phyloP scores from a whole-genome alignment of 305 asterid genomes.

The Fraxinus floribunda region DNA sequence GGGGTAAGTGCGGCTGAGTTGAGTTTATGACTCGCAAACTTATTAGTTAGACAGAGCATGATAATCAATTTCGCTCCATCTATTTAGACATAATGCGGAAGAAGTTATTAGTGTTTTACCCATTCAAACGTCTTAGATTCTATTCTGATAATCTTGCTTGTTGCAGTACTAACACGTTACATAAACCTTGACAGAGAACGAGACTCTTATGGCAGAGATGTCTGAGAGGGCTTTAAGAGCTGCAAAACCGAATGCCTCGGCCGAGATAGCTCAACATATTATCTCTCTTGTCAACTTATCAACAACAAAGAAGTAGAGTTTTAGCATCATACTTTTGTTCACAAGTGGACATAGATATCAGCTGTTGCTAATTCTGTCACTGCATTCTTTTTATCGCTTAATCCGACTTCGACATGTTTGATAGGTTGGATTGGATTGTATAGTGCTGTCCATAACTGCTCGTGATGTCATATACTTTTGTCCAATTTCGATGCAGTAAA shows the following conservation, averaged over 20 bases:
- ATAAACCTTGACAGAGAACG: conserved; percentile 32
- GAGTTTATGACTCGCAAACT: background rate
- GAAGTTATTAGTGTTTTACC: background rate
- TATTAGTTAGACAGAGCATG: background rate
- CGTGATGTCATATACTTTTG: background rate
- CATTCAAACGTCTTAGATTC: background rate
- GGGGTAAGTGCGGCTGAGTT: background rate
- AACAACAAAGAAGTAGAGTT: conserved; percentile 6
- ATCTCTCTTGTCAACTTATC: conserved; percentile 36
- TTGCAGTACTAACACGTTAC: background rate
- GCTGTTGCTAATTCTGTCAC: background rate
- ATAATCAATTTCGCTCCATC: background rate
- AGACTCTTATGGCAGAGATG: conserved; percentile 41
- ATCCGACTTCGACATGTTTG: background rate
- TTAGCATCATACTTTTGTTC: background rate
- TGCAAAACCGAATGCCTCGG: conserved; percentile 51
- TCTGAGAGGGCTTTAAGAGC: conserved; percentile 50
- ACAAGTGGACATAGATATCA: background rate
- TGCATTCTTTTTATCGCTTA: background rate
- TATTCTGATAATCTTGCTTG: background rate
- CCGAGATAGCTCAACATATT: conserved; percentile 42
- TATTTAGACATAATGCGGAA: background rate
- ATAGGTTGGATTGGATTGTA: background rate
- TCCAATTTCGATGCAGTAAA: background rate
- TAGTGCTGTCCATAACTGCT: background rate